Conservation (phyloP, 805 yeast genomes). For the Vanderwaltozyma tropicalis region DNA sequence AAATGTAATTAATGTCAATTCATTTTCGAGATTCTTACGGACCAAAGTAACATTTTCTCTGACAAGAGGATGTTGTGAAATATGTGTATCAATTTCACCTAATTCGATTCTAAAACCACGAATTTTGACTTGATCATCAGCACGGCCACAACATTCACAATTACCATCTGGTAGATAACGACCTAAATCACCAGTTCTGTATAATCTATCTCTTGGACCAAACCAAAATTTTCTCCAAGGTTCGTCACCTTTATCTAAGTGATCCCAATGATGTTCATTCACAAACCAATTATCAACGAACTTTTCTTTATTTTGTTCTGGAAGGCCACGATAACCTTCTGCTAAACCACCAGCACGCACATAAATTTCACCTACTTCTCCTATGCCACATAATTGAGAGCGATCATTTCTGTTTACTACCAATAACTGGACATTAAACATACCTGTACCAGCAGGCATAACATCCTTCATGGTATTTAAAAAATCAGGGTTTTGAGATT, state of each 20-base stretch:
- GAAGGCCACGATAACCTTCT: constrained; percentile 89
- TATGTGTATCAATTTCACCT: constrained; percentile 96
- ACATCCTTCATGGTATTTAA: constrained; percentile 81
- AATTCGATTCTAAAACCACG: constrained; percentile 97
- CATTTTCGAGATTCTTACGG: constrained; percentile 83
- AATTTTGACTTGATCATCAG: constrained; percentile 96
- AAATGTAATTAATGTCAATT: constrained; percentile 82
- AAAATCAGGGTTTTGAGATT: constrained; percentile 57
- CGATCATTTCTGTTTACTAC: constrained; percentile 88
- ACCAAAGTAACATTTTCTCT: constrained; percentile 91
- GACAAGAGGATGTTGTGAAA: constrained; percentile 85
- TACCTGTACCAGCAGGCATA: constrained; percentile 98
- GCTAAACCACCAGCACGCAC: constrained; percentile 98
- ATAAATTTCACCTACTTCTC: constrained; percentile 97
- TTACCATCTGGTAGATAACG: constrained; percentile 95
- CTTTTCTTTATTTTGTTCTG: constrained; percentile 78
- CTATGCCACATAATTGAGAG: constrained; percentile 90
- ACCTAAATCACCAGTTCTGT: constrained; percentile 96
- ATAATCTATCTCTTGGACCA: constrained; percentile 92
- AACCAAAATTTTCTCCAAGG: constrained; percentile 74
- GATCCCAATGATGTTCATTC: constrained; percentile 51
- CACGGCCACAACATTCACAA: constrained; percentile 97
- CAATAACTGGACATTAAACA: constrained; percentile 86
- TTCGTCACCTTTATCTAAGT: constrained; percentile 40
- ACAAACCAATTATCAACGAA: constrained; percentile 90